Percentiles rank a stretch among this genome's conserved stretches.
Evolutionary conservation across 306 rosid genomes (phyloP).

Genomic region (Vigna hirtella): DNA sequence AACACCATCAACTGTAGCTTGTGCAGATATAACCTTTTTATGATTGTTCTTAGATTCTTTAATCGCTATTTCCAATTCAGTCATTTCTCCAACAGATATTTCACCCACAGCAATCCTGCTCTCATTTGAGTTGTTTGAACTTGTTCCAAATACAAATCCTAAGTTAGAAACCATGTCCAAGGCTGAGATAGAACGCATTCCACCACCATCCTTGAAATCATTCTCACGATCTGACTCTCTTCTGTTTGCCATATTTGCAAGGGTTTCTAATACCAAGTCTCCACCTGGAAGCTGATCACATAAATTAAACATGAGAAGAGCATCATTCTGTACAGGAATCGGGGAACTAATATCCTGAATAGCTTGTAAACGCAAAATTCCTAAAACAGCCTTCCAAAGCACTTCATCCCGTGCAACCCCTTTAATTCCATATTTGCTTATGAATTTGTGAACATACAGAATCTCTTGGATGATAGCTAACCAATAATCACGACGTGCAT

Average conservation of each 20-base stretch:
- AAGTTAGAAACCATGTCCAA: slow-evolving; percentile 78
- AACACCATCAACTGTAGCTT: slow-evolving; percentile 89
- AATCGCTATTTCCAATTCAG: slow-evolving; percentile 75
- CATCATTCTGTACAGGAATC: slow-evolving; percentile 56
- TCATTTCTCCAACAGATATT: slow-evolving; percentile 87
- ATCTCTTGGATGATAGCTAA: slow-evolving; percentile 87
- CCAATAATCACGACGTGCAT: slow-evolving; percentile 97
- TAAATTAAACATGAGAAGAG: slow-evolving; percentile 88
- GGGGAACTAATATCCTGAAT: slow-evolving; percentile 70
- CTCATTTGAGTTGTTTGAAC: slow-evolving; percentile 59
- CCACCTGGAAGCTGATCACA: slow-evolving; percentile 98
- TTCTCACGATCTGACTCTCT: slow-evolving; percentile 56
- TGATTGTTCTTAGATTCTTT: slow-evolving; percentile 79
- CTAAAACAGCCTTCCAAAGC: slow-evolving; percentile 92
- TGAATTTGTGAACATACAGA: slow-evolving; percentile 78
- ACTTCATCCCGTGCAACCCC: slow-evolving; percentile 84
- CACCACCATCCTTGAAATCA: slow-evolving; percentile 55
- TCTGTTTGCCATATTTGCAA: slow-evolving; percentile 67
- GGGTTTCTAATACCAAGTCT: slow-evolving; percentile 91
- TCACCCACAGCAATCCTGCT: slow-evolving; percentile 85
- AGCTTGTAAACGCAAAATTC: slow-evolving; percentile 88
- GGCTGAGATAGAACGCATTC: slow-evolving; percentile 84
- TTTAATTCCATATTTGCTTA: slow-evolving; percentile 61
- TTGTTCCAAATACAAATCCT: slow-evolving; percentile 79
- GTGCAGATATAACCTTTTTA: slow-evolving; percentile 84